Conservation (phyloP, 2,329 filamentous ascomycete species). For the Fusarium subtropicale region DNA sequence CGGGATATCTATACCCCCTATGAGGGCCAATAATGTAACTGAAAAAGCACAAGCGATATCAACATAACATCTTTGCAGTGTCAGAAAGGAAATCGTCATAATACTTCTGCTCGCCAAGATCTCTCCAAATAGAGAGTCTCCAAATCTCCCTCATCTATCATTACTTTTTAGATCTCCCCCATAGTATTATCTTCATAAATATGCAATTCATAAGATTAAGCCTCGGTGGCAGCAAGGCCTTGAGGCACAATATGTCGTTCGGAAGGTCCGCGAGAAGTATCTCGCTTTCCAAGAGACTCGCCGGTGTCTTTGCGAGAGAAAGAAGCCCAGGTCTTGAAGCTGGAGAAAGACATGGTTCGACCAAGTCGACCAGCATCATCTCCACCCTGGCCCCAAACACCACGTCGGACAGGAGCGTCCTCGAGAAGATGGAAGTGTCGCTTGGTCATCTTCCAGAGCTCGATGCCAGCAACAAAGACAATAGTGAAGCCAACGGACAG, state of each 20-base stretch:
- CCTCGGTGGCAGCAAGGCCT: conserved; percentile 45
- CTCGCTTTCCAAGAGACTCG: conserved; percentile 50
- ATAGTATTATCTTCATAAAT: conserved; percentile 1
- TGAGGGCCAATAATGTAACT: conserved; percentile 31
- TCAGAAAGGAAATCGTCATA: conserved; percentile 13
- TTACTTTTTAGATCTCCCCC: conserved; percentile 7
- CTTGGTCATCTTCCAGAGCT: conserved; percentile 79
- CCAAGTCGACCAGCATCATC: conserved; percentile 60
- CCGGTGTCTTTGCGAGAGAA: conserved; percentile 57
- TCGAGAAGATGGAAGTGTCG: conserved; percentile 64
- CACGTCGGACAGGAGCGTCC: conserved; percentile 62
- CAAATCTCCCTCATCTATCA: conserved; percentile 3
- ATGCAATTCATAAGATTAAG: conserved; percentile 26
- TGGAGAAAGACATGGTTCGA: conserved; percentile 64
- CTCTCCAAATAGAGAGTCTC: conserved; percentile 1
- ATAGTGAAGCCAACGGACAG: conserved; percentile 72
- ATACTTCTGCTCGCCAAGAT: neutral
- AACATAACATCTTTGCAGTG: conserved; percentile 11
- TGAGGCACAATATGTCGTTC: conserved; percentile 44
- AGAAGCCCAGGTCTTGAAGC: conserved; percentile 61
- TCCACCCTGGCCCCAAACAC: conserved; percentile 65
- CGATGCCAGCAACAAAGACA: conserved; percentile 74
- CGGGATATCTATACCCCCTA: conserved; percentile 42
- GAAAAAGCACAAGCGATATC: conserved; percentile 32
- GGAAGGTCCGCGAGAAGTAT: conserved; percentile 37